Evolutionary conservation across 164 flowering plant species (phyloP), one percentile per base, ranked within the genome.

Genomic region (Sedum album): DNA sequence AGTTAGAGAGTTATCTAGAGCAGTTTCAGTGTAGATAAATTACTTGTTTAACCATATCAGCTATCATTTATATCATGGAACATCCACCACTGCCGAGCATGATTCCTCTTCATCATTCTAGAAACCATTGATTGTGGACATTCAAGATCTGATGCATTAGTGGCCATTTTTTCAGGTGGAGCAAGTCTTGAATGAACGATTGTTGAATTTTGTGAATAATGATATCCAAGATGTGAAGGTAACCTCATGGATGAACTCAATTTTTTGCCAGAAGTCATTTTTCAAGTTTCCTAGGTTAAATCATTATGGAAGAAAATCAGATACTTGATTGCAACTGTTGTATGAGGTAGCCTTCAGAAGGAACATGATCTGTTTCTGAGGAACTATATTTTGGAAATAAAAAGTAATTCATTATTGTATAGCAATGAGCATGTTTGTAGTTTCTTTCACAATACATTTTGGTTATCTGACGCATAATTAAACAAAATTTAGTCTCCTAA

Each of bases 171-270:
- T 2, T 42, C 48, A 42, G 48, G 48, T 85, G 69, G 91, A 86
- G 74, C 85, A 83, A 79, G 72, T 80, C 77, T 79, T 86, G 70
- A 80, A 76, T 75, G 90, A 77, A 46, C 79, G 78, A 73, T 68
- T 86, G 76, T 75, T 78, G 60, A 82, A 80, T 20, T 84, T 84
- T 67, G 84, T 85, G 51, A 79, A 78, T 72, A 68, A 77, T 72
- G 86, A 86, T 72, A 66, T 86, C 70, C 82, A 75, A 67, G 86
- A 86, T 53, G 85, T 84, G 53, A 86, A 84, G 87, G 91, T 86
- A 82, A 51, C 68, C 35, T 33, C 28, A 21, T 33, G 18, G 15
- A n/a, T 33, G 26, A n/a, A 1, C 41, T 38, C 46, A 35, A 39
- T 11, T 31, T 64, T 64, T 35, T 41, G 20, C 21, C 20, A 0